A percentile compares a stretch with the other conserved stretches of the same genome.
Conservation (phyloP, 805 yeast genomes). For the Zygosaccharomyces rouxii region DNA sequence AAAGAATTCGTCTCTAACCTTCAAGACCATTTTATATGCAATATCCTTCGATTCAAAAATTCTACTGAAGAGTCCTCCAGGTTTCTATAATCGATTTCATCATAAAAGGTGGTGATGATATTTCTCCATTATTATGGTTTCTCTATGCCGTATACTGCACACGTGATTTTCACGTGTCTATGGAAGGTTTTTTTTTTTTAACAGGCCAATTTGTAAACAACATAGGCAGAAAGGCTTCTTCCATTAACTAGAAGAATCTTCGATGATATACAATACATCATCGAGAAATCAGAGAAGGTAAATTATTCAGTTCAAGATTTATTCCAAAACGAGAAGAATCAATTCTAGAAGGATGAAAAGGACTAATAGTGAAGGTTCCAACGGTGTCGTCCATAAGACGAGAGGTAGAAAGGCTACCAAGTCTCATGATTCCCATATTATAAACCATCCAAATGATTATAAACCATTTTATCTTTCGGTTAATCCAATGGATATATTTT, state of each 20-base stretch:
- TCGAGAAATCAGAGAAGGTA: background rate
- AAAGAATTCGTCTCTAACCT: no score
- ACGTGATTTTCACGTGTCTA: constrained; percentile 1
- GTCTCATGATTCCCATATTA: constrained; percentile 21
- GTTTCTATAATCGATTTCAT: background rate
- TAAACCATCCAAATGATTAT: constrained; percentile 35
- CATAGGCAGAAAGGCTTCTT: background rate
- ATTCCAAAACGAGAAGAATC: background rate
- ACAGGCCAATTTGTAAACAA: background rate
- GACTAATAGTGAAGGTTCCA: constrained; percentile 16
- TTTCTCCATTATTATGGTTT: background rate
- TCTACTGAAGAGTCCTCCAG: no score
- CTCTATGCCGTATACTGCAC: background rate
- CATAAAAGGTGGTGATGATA: background rate
- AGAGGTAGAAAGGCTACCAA: constrained; percentile 20
- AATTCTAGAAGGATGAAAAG: constrained; percentile 24
- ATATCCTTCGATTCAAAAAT: no score
- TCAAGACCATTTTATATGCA: background rate
- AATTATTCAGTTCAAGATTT: background rate
- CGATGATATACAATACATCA: background rate
- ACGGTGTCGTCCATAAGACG: constrained; percentile 6
- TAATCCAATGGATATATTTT: constrained; percentile 67
- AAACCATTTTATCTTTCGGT: constrained; percentile 32
- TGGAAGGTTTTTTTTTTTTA: background rate
- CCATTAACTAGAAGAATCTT: background rate